These are phyloP conservation scores for Pseudogymnoascus sp. DNA, from an alignment of 2,329 filamentous ascomycete genomes.

Conservation along the genomic window DNA sequence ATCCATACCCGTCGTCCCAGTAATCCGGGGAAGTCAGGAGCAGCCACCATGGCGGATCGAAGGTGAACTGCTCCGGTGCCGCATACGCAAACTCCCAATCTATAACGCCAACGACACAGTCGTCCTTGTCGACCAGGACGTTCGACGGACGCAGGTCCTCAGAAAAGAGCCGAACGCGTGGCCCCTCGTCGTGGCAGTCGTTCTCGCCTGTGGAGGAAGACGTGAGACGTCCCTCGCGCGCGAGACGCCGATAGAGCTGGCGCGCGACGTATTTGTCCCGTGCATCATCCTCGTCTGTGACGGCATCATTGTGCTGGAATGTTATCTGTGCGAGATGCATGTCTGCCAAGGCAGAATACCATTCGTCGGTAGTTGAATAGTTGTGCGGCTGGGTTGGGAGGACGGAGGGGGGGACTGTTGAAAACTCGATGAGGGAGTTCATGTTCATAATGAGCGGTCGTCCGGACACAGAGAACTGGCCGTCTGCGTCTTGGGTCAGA, in stretches of 20 bases:
- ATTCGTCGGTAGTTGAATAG: conserved; percentile 3
- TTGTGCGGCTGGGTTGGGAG: not conserved
- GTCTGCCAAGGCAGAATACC: conserved; percentile 16
- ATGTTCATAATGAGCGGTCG: conserved; percentile 36
- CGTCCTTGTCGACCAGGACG: conserved; percentile 25
- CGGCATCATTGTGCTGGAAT: conserved; percentile 34
- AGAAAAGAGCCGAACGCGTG: conserved; percentile 21
- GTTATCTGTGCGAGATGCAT: conserved; percentile 24
- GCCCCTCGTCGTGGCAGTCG: no score
- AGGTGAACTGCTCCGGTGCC: conserved; percentile 28
- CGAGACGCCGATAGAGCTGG: conserved; percentile 32
- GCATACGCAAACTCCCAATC: conserved; percentile 35
- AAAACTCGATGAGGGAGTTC: conserved; percentile 30
- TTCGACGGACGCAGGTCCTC: conserved; percentile 31
- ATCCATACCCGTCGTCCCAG: conserved; percentile 26
- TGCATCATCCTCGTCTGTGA: conserved; percentile 32
- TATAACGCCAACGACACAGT: conserved; percentile 28
- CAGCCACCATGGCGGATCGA: conserved; percentile 34
- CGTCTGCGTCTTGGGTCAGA: conserved; percentile 23
- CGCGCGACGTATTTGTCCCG: conserved; percentile 36
- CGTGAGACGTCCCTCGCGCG: conserved; percentile 4
- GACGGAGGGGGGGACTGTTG: conserved; percentile 14
- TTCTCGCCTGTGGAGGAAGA: no score
- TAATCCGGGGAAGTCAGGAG: conserved; percentile 27
- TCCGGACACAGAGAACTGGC: conserved; percentile 23